phyloP scores from a whole-genome alignment of 1,139 yeast genomes.

The Zygosaccharomyces sapae region DNA sequence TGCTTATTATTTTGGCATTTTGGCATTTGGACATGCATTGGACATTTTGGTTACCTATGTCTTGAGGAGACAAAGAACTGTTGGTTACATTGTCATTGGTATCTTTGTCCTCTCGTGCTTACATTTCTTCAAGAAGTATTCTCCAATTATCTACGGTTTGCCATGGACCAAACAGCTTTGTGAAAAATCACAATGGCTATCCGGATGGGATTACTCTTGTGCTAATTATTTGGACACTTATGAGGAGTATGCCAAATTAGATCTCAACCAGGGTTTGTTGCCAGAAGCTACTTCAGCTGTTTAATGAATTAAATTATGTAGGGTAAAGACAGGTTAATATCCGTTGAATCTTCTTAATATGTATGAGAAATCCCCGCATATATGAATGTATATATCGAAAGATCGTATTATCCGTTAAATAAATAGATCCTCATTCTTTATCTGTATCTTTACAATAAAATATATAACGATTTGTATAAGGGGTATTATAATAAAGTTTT shows the following conservation, averaged over 20 bases:
- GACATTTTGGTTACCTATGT: slow-evolving; percentile 58
- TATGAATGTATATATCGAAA: slow-evolving; percentile 3
- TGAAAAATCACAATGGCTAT: slow-evolving; percentile 52
- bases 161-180: slow-evolving; percentile 77
- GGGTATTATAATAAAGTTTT: too few relatives aligned
- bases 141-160: slow-evolving; percentile 75
- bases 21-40: slow-evolving; percentile 77
- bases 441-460: neutral
- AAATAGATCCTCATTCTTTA: neutral
- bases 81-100: slow-evolving; percentile 45
- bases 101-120: slow-evolving; percentile 49
- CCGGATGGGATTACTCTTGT: slow-evolving; percentile 87
- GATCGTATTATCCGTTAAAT: too few relatives aligned
- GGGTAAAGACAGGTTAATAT: slow-evolving; percentile 8
- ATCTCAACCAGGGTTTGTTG: slow-evolving; percentile 1
- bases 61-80: slow-evolving; percentile 40
- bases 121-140: slow-evolving; percentile 57
- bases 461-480: too few relatives aligned
- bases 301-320: slow-evolving; percentile 18
- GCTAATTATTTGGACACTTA: slow-evolving; percentile 38
- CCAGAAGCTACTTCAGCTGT: slow-evolving; percentile 11
- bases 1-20: slow-evolving; percentile 80
- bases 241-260: slow-evolving; percentile 27
- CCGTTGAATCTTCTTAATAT: slow-evolving; percentile 1
- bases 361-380: neutral